phyloP scores from a whole-genome alignment of 352 stramenopile genomes.

The Globisporangium viniferum region DNA sequence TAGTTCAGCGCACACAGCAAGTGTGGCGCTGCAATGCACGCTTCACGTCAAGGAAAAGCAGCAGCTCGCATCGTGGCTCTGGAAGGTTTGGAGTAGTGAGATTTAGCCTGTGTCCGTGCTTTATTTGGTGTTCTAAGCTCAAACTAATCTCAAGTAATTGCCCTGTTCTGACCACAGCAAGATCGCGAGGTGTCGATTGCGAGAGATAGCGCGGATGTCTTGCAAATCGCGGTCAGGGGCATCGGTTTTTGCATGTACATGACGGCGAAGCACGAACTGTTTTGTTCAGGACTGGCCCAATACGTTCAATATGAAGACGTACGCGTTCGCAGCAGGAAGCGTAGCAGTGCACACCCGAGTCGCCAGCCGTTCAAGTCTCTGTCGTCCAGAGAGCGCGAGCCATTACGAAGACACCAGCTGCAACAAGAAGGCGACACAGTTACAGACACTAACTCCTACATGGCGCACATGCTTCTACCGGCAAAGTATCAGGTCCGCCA shows the following conservation, averaged over 20 bases:
- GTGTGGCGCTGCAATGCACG: neutral
- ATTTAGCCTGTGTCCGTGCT: neutral
- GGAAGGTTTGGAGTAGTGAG: slow-evolving; percentile 8
- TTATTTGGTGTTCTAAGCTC: neutral
- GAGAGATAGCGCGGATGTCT: neutral
- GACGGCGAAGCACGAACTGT: neutral
- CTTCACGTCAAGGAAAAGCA: neutral
- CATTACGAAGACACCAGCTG: neutral
- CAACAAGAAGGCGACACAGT: neutral
- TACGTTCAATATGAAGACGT: slow-evolving; percentile 22
- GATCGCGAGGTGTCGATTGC: neutral
- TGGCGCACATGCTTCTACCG: neutral
- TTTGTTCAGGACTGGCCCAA: neutral
- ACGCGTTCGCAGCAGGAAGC: slow-evolving; percentile 15
- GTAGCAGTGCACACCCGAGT: slow-evolving; percentile 18
- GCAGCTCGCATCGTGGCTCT: neutral
- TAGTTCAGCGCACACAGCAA: neutral
- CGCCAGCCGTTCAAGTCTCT: slow-evolving; percentile 21
- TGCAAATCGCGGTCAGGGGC: neutral
- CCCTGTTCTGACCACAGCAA: neutral
- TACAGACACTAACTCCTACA: neutral
- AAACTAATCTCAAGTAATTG: neutral
- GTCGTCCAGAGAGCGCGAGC: slow-evolving; percentile 5
- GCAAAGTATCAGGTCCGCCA: slow-evolving; percentile 22
- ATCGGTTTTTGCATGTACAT: neutral